These are phyloP conservation scores for Hypoxylon trugodes DNA, from an alignment of 495 filamentous ascomycete genomes.

Conservation along the genomic window DNA sequence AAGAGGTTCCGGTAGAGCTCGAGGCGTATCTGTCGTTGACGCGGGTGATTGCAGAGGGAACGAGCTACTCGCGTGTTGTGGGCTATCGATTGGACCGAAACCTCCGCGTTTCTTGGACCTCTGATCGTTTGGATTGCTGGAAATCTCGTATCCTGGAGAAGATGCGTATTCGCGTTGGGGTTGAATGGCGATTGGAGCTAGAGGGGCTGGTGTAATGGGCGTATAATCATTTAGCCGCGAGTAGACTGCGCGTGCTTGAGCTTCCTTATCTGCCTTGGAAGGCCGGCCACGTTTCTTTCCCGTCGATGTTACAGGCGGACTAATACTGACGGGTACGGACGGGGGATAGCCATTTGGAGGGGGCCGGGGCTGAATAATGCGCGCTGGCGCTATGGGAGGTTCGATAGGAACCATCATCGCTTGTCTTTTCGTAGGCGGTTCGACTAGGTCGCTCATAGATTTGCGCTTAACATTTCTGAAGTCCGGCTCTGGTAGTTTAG, in stretches of 20 bases:
- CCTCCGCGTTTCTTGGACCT: conserved; percentile 36
- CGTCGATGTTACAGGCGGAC: conserved; percentile 41
- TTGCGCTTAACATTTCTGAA: conserved; percentile 54
- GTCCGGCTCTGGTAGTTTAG: conserved; percentile 47
- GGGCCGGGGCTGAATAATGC: conserved; percentile 48
- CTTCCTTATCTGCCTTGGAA: conserved; percentile 49
- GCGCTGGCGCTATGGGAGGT: conserved; percentile 37
- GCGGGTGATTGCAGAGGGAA: conserved; percentile 39
- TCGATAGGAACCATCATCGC: conserved; percentile 47
- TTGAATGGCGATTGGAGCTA: conserved; percentile 38
- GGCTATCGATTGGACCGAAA: conserved; percentile 40
- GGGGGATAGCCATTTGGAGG: conserved; percentile 50
- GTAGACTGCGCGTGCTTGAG: conserved; percentile 42
- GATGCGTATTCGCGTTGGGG: conserved; percentile 42
- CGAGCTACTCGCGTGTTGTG: conserved; percentile 33
- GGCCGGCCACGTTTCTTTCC: conserved; percentile 47
- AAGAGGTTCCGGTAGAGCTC: conserved; percentile 40
- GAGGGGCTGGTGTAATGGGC: conserved; percentile 50
- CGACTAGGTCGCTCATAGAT: conserved; percentile 53
- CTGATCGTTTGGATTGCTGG: conserved; percentile 37
- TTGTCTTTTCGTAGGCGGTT: conserved; percentile 52
- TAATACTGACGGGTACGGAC: conserved; percentile 33
- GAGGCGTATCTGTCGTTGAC: conserved; percentile 42
- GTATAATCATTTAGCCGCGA: conserved; percentile 47
- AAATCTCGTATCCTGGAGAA: conserved; percentile 44